Evolutionary conservation across 176 grass and related monocot species (phyloP), one percentile per base, ranked within the genome.

Genomic region (Saccharum spontaneum): DNA sequence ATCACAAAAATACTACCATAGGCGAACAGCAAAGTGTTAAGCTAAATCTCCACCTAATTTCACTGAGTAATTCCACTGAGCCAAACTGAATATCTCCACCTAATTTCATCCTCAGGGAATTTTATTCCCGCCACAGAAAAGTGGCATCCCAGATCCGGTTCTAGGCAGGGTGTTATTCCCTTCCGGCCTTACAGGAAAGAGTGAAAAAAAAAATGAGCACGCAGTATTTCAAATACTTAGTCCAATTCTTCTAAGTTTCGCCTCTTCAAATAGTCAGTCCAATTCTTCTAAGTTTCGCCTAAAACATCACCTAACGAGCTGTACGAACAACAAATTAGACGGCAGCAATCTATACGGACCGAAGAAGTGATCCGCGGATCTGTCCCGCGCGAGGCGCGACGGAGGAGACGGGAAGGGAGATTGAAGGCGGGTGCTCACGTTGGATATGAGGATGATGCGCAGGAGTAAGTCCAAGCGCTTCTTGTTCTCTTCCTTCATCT

Each of bases 401-500:
- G 34, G n/a, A 76, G 31, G 14, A 33, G 34, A 71, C 23, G 17
- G 10, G 60, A 24, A 10, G 45, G 18, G 7, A 78, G 20, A 30
- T 48, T 24, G 33, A 43, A 69, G 65, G 55, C 13, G 81, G 41
- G 16, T 45, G 8, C 83, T 71, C 70, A 95, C 96, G 83, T 98
- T 98, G 82, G 89, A 94, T 65, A 76, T 75, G 40, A 95, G 70
- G 81, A 98, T 98, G 81, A 95, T 44, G 73, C 89, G 93, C 73
- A 90, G 82, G 78, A 95, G 89, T n/a, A 91, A 87, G 4, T 85
- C 69, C 86, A 98, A 86, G 44, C 86, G 93, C 88, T 88, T 94
- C 89, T 75, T 98, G 83, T 98, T 98, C 91, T 89, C 92, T 74
- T 95, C 96, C 90, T 86, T 93, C 17, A 90, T 79, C 93, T 95